Percentiles rank a stretch among this genome's conserved stretches.
Evolutionary conservation across 768 basidiomycete genomes (phyloP).

Genomic region (Mycena epipterygia): DNA sequence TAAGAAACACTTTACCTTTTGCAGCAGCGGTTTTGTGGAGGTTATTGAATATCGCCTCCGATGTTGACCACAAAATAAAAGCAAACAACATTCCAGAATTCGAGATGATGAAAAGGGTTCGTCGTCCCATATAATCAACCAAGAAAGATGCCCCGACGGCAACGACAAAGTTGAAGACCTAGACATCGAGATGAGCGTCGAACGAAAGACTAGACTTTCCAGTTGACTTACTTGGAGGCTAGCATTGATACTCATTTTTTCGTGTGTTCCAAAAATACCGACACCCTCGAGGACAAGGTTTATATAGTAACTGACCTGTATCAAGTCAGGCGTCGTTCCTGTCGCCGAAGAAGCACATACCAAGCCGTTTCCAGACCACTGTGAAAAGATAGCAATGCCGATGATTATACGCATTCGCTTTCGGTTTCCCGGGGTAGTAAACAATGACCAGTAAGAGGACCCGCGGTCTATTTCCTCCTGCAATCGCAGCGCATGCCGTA

Average conservation of each 20-base stretch:
- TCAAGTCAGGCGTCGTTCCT: neutral
- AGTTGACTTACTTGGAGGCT: conserved; percentile 61
- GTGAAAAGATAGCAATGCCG: conserved; percentile 77
- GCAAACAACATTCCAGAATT: conserved; percentile 64
- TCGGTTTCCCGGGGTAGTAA: conserved; percentile 75
- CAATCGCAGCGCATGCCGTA: conserved; percentile 73
- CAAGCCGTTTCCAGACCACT: conserved; percentile 83
- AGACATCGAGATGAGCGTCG: conserved; percentile 9
- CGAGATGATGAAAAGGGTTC: conserved; percentile 76
- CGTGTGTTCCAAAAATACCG: conserved; percentile 67
- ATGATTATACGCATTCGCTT: conserved; percentile 78
- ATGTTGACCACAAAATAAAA: conserved; percentile 71
- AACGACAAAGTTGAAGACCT: conserved; percentile 76
- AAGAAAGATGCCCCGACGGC: conserved; percentile 73
- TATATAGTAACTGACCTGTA: conserved; percentile 67
- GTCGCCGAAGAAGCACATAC: conserved; percentile 49
- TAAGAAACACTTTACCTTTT: conserved; percentile 44
- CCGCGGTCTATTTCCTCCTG: conserved; percentile 68
- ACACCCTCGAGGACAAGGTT: conserved; percentile 75
- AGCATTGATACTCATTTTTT: conserved; percentile 74
- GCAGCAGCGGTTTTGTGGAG: conserved; percentile 56
- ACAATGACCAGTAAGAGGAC: conserved; percentile 66
- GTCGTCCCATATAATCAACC: conserved; percentile 76
- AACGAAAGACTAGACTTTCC: neutral
- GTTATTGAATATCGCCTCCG: conserved; percentile 59